Evolutionary conservation across 1,284 basidiomycete species (phyloP), one percentile per base, ranked within the genome.

Genomic region (Cryptococcus neoformans): DNA sequence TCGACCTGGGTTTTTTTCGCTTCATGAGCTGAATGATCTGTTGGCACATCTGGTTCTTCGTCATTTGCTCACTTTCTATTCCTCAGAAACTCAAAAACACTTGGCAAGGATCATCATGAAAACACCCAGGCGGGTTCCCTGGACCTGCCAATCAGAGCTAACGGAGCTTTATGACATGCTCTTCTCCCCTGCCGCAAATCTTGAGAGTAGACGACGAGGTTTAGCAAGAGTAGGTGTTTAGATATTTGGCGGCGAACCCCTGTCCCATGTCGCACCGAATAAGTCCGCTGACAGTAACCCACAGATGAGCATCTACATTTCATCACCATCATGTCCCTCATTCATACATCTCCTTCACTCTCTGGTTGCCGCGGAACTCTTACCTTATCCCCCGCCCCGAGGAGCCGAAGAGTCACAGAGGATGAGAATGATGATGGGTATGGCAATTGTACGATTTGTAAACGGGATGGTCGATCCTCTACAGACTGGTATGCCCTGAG

Each of bases 401-500:
- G 78, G 52, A 65, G 87, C 63, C 78, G 87, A 47, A 84, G 91
- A 74, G 80, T 81, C 65, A 85, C 64, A 69, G 21, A 40, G 66
- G 3, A 58, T 66, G 37, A 69, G 80, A 21, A 65, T 94, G 74
- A 85, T 87, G 7, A 81, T 87, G 36, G 86, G 90, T 0, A 81
- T 95, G 69, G 74, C 79, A 0, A 58, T 81, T 9, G 88, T 94
- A 61, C 82, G 93, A 16, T 86, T 98, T 64, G 92, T 99, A 63
- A 99, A 99, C 68, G 90, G 90, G 2, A 82, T 96, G 46, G 95
- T 97, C 5, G 95, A 99, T 72, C 92, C 94, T 12, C 81, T 96
- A 16, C 95, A 99, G 71, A 84, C 86, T 3, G 91, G 92, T 37
- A 81, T 81, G 44, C 79, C 67, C 57, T 21, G 8, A 6, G 1